Evolutionary conservation across 495 filamentous ascomycete species (phyloP).

Genomic region (Neurospora discreta): DNA sequence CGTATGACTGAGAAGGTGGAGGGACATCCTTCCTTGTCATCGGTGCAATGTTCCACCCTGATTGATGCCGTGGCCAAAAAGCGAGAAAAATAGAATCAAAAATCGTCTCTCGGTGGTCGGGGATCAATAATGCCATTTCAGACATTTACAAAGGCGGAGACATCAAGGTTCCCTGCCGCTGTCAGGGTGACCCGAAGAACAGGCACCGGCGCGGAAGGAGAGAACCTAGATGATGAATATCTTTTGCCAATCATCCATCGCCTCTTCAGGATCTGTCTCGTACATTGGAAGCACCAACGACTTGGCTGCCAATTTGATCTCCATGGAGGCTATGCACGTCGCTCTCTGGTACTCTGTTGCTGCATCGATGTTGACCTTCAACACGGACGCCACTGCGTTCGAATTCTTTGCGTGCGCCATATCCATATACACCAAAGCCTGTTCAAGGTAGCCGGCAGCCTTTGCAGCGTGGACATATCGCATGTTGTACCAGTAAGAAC

Average conservation of each 20-base stretch:
- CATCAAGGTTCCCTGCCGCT: not conserved
- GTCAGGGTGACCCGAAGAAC: not conserved
- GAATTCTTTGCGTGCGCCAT: not conserved
- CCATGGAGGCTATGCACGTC: not conserved
- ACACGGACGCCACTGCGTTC: not conserved
- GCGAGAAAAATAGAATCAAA: too few species aligned
- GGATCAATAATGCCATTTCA: not conserved
- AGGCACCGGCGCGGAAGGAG: not conserved
- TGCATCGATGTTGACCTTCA: not conserved
- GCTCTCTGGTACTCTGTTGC: not conserved
- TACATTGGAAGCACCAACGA: not conserved
- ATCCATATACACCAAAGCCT: not conserved
- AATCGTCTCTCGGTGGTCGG: not conserved
- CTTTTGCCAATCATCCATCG: not conserved
- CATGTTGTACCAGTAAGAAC: not conserved
- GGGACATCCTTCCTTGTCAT: not conserved
- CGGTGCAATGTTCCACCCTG: not conserved
- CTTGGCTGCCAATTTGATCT: not conserved
- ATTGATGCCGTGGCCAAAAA: not conserved
- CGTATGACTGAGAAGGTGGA: not conserved
- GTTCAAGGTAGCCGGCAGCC: not conserved
- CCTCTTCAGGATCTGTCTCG: not conserved
- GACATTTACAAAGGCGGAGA: not conserved
- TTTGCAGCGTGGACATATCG: not conserved
- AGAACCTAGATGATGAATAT: not conserved